A percentile compares a stretch with the other conserved stretches of the same genome.
Conservation (phyloP, 2,329 filamentous ascomycete genomes). For the Amesomyces nigricolor region DNA sequence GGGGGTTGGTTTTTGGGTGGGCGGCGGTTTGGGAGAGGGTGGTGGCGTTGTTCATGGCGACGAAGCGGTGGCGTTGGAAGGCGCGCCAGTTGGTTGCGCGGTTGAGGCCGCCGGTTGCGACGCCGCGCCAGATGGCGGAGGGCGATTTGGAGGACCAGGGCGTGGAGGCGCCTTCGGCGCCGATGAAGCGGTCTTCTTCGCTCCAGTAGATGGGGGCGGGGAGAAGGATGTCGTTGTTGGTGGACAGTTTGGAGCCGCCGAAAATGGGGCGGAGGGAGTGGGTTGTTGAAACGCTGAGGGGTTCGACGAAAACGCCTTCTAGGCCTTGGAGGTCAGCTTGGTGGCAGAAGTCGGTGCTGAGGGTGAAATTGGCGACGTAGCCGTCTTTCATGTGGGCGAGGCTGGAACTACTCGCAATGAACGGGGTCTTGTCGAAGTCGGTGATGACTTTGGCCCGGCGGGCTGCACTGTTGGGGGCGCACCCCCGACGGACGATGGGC, state of each 20-base stretch:
- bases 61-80: constrained; percentile 71
- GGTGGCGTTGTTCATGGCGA: constrained; percentile 66
- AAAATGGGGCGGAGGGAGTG: constrained; percentile 59
- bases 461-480: constrained; percentile 57
- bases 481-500: constrained; percentile 54
- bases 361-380: constrained; percentile 56
- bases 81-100: constrained; percentile 59
- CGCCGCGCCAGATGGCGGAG: constrained; percentile 58
- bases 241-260: constrained; percentile 60
- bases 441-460: constrained; percentile 41
- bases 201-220: constrained; percentile 66
- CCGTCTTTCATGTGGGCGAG: constrained; percentile 49
- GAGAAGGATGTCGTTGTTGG: constrained; percentile 66
- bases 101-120: constrained; percentile 60
- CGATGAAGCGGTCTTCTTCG: constrained; percentile 57
- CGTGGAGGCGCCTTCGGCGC: constrained; percentile 47
- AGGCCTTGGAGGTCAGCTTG: constrained; percentile 58
- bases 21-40: constrained; percentile 46
- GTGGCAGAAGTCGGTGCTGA: constrained; percentile 58
- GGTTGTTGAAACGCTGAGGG: constrained; percentile 51
- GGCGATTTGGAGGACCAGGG: constrained; percentile 54
- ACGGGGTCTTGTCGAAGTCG: constrained; percentile 40
- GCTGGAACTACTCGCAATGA: constrained; percentile 42
- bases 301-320: constrained; percentile 60
- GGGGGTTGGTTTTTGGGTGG: constrained; percentile 29